A percentile compares a stretch with the other conserved stretches of the same genome.
phyloP scores from a whole-genome alignment of 371 early-diverging fungal genomes.

The Sporodiniella umbellata region DNA sequence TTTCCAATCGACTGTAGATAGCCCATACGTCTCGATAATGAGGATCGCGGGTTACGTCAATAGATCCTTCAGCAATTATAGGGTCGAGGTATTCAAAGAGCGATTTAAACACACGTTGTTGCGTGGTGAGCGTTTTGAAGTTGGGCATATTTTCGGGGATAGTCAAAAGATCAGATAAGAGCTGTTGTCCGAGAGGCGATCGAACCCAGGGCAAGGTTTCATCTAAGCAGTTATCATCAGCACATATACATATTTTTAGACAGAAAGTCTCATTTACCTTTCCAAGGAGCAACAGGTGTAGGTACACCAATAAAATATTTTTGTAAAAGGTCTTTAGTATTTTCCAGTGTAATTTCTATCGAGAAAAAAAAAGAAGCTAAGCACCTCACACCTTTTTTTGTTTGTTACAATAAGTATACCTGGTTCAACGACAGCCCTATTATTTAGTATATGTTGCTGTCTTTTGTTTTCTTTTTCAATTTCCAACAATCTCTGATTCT shows the following conservation, averaged over 20 bases:
- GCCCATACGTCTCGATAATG: conserved; percentile 17
- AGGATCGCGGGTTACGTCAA: conserved; percentile 15
- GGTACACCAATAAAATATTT: conserved; percentile 22
- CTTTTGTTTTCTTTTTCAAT: conserved; percentile 13
- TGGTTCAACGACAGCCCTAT: conserved; percentile 21
- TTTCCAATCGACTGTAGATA: conserved; percentile 21
- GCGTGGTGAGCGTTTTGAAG: conserved; percentile 22
- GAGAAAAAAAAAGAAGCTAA: too few species aligned
- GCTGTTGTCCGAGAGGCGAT: conserved; percentile 22
- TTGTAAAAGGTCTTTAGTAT: conserved; percentile 10
- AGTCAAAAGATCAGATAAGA: conserved; percentile 18
- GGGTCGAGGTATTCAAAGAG: conserved; percentile 32
- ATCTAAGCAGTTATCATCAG: neutral
- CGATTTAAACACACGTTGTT: conserved; percentile 27
- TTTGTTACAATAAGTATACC: conserved; percentile 1
- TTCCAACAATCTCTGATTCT: conserved; percentile 1
- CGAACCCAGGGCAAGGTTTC: conserved; percentile 13
- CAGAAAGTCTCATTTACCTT: conserved; percentile 13
- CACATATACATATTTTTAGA: too few species aligned
- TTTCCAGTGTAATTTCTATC: conserved; percentile 13
- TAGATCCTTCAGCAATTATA: conserved; percentile 18
- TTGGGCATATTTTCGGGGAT: conserved; percentile 19
- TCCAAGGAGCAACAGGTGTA: conserved; percentile 19
- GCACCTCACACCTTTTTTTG: neutral
- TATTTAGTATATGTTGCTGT: conserved; percentile 4